Evolutionary conservation across 2,329 filamentous ascomycete genomes (phyloP), one percentile per base, ranked within the genome.

Genomic region (Nigrograna mackinnonii): DNA sequence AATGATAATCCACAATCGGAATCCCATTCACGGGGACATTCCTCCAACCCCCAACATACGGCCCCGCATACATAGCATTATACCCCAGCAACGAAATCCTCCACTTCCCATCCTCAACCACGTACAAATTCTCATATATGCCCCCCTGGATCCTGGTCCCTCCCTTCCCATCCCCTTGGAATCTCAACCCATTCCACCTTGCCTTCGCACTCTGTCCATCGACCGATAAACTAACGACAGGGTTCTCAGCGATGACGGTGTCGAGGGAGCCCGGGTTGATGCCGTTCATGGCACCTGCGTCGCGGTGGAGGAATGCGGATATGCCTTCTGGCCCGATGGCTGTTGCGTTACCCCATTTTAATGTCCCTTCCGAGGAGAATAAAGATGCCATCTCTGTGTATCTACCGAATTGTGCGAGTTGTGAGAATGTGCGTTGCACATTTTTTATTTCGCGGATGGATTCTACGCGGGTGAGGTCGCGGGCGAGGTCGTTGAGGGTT

Each of bases 361-460:
- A 41, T 1, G 50, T 57, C 16, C 47, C 49, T 19, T 57, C 52
- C 1, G 31, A 5, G 14, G 49, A 21, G 40, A 59, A 59, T 19
- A 61, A 47, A 5, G 38, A 20, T 2, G 45, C 34, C 16, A 57
- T 47, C 4, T 47, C 34, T 13, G 33, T 26, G 36, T 46, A 54
- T 35, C 41, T 37, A 2, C 53, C 56, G 14, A 54, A 57, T 35
- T 54, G 47, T 3, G 50, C 46, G 12, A 61, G 38, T 12, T 59
- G 54, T 1, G 56, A 49, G 16, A 57, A 44, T 12, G 41, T 28
- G n/a, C 49, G 49, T 37, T 55, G 47, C 22, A 58, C 32, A 30
- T 61, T 45, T 35, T 61, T 61, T 28, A 61, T 52, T 18, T 47
- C 46, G 26, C 56, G 56, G 26, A 61, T 47, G 4, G 53, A 59